phyloP scores from a whole-genome alignment of 805 yeast genomes.

The Wickerhamiella australiensis region DNA sequence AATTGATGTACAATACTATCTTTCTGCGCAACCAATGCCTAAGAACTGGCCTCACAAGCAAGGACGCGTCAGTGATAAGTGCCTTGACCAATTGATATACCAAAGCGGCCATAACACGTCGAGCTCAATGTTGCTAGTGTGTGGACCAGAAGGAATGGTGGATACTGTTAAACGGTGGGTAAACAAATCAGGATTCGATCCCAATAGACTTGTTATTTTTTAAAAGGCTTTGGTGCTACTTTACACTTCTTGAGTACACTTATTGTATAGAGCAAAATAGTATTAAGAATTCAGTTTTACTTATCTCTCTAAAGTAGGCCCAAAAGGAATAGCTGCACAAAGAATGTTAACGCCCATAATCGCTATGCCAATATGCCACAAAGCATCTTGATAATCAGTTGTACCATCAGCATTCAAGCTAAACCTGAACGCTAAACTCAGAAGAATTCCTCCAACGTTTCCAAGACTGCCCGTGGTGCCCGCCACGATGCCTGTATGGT shows the following conservation, averaged over 20 bases:
- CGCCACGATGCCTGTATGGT: constrained; percentile 31
- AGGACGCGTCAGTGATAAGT: constrained; percentile 14
- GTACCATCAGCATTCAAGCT: constrained; percentile 22
- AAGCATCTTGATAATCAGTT: constrained; percentile 25
- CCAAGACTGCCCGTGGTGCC: constrained; percentile 32
- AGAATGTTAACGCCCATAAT: constrained; percentile 23
- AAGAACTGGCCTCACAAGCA: constrained; percentile 3
- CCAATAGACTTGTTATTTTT: constrained; percentile 13
- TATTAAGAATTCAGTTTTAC: not conserved
- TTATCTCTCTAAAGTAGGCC: constrained; percentile 1
- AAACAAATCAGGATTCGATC: not conserved
- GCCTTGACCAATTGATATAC: not conserved
- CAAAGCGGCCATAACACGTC: not conserved
- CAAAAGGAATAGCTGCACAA: constrained; percentile 9
- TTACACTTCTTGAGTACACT: too few species aligned
- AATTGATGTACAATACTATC: constrained; percentile 33
- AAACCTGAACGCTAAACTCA: constrained; percentile 30
- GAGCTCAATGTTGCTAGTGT: constrained; percentile 14
- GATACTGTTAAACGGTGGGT: constrained; percentile 14
- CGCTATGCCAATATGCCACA: constrained; percentile 30
- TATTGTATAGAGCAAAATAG: too few species aligned
- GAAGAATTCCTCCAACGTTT: constrained; percentile 30
- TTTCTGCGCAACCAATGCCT: constrained; percentile 12
- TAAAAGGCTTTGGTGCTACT: too few species aligned
- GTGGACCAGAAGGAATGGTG: constrained; percentile 18